These are phyloP conservation scores for Bassia scoparia DNA, from an alignment of 148 eudicot species.

Conservation along the genomic window DNA sequence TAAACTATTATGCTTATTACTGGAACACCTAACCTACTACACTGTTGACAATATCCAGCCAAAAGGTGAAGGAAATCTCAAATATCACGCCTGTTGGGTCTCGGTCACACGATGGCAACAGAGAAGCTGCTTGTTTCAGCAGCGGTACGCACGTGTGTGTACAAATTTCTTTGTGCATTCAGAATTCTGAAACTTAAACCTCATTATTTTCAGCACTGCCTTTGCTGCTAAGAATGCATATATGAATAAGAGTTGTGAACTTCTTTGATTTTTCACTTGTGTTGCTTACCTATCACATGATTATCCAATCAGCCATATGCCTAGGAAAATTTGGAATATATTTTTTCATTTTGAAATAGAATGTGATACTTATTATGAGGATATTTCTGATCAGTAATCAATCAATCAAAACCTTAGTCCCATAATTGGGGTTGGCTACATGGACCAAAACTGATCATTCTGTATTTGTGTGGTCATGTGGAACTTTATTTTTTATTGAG, in stretches of 20 bases:
- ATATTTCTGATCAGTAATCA: neutral
- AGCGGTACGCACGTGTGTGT: conserved; percentile 6
- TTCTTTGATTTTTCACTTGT: neutral
- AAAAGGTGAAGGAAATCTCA: conserved; percentile 29
- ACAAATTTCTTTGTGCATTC: neutral
- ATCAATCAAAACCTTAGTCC: no score
- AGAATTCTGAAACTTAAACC: neutral
- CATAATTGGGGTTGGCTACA: no score
- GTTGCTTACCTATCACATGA: neutral
- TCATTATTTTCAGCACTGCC: neutral
- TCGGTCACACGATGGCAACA: conserved; percentile 21
- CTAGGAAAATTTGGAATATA: neutral
- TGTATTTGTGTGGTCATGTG: neutral
- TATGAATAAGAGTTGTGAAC: neutral
- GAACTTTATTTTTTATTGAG: neutral
- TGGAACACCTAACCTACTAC: conserved; percentile 7
- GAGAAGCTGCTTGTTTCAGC: conserved; percentile 5
- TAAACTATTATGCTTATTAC: conserved; percentile 6
- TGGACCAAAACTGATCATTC: no score
- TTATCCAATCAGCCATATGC: neutral
- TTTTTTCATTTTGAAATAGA: neutral
- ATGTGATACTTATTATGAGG: neutral
- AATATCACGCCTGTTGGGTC: conserved; percentile 14
- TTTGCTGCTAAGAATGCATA: neutral
- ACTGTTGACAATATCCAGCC: conserved; percentile 39